Conservation (phyloP, 148 eudicot genomes). For the Rhododendron kiyosumense region DNA sequence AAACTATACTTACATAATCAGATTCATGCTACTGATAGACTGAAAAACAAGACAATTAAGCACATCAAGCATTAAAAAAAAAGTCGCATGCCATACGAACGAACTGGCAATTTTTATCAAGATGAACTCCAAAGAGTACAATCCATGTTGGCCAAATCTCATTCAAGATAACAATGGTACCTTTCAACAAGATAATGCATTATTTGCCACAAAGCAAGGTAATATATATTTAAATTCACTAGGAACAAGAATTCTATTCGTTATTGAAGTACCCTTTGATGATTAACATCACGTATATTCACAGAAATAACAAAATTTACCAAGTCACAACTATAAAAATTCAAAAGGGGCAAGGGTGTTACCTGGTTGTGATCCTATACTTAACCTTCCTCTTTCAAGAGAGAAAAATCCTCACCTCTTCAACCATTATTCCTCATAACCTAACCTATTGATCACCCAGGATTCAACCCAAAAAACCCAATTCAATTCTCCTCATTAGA, state of each 20-base stretch:
- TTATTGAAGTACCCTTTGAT: not conserved
- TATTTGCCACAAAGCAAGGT: not conserved
- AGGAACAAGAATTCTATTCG: not conserved
- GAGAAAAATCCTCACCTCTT: not conserved
- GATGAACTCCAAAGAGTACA: not conserved
- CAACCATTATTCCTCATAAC: not conserved
- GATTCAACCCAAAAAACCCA: not conserved
- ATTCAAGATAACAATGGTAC: not conserved
- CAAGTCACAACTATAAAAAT: not conserved
- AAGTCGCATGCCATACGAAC: not conserved
- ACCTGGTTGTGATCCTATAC: not conserved
- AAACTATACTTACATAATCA: not conserved
- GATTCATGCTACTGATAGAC: not conserved
- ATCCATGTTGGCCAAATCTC: not conserved
- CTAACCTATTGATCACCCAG: not conserved
- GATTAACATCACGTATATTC: not conserved
- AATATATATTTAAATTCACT: not conserved
- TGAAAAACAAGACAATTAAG: not conserved
- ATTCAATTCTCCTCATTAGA: conserved; percentile 20
- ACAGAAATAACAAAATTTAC: not conserved
- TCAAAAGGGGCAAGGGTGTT: not conserved
- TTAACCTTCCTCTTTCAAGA: not conserved
- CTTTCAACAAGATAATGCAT: not conserved
- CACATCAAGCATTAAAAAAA: not conserved
- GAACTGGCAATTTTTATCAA: not conserved